Evolutionary conservation across 768 basidiomycete species (phyloP).

Genomic region (Podaxis sp.): DNA sequence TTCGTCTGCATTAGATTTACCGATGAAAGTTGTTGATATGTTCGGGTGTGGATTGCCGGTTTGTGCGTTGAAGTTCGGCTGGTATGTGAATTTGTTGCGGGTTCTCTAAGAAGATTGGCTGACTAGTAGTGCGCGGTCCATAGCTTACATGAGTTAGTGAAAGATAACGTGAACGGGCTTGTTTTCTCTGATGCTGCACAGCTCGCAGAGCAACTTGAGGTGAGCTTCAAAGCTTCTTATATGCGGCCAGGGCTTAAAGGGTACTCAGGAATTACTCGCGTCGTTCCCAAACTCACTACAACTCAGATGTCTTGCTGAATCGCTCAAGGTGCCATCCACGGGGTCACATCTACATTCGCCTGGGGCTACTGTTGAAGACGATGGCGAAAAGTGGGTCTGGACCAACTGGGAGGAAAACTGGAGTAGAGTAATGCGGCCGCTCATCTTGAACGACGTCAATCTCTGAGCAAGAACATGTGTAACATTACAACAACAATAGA

Average conservation of each 20-base stretch:
- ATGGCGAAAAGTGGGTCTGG: slow-evolving; percentile 49
- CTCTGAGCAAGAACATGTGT: slow-evolving; percentile 15
- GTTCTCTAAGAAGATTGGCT: background rate
- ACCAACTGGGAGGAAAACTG: slow-evolving; percentile 85
- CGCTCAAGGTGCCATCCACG: slow-evolving; percentile 33
- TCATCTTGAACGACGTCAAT: slow-evolving; percentile 40
- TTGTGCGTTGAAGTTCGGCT: slow-evolving; percentile 81
- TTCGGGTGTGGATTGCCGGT: slow-evolving; percentile 96
- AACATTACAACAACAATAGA: background rate
- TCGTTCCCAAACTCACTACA: slow-evolving; percentile 54
- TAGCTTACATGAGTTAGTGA: slow-evolving; percentile 87
- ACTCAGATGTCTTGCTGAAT: slow-evolving; percentile 49
- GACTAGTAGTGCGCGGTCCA: background rate
- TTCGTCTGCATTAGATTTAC: slow-evolving; percentile 86
- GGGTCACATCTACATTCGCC: slow-evolving; percentile 19
- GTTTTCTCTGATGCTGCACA: slow-evolving; percentile 66
- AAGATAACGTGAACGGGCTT: slow-evolving; percentile 78
- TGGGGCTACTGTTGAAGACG: slow-evolving; percentile 14
- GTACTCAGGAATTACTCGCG: slow-evolving; percentile 45
- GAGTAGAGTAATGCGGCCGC: slow-evolving; percentile 60
- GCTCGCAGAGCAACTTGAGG: slow-evolving; percentile 71
- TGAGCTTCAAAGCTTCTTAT: slow-evolving; percentile 23
- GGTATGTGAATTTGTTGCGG: slow-evolving; percentile 42
- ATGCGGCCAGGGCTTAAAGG: background rate
- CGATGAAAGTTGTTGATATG: slow-evolving; percentile 99